A percentile compares a stretch with the other conserved stretches of the same genome.
Evolutionary conservation across 1,139 yeast species (phyloP).

Genomic region (Nakaseomyces uthaithaninus): DNA sequence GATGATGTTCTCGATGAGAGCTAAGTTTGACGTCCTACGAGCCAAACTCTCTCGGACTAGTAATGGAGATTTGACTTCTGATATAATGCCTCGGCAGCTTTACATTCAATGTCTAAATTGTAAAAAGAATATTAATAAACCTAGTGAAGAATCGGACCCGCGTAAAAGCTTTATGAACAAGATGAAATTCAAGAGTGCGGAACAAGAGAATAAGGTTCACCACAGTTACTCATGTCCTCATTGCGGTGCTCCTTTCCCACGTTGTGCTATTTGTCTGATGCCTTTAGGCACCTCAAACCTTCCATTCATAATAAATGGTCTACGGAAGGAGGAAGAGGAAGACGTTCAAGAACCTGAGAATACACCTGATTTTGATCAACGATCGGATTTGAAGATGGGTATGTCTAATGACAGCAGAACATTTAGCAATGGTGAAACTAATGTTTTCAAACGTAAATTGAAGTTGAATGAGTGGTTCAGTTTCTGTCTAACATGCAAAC

Average conservation of each 20-base stretch:
- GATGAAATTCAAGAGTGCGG: conserved; percentile 10
- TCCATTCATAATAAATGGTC: conserved; percentile 32
- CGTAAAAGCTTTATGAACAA: conserved; percentile 2
- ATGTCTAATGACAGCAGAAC: conserved; percentile 1
- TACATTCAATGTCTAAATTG: conserved; percentile 76
- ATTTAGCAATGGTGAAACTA: not conserved
- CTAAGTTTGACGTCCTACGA: conserved; percentile 76
- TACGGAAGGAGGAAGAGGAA: conserved; percentile 10
- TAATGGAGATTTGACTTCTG: conserved; percentile 42
- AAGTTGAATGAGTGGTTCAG: conserved; percentile 60
- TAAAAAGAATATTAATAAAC: conserved; percentile 54
- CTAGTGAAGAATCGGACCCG: conserved; percentile 8
- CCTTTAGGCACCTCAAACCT: conserved; percentile 63
- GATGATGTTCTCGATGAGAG: conserved; percentile 70
- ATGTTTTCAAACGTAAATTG: conserved; percentile 13
- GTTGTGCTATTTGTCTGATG: conserved; percentile 82
- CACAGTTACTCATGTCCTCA: conserved; percentile 56
- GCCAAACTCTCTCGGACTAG: conserved; percentile 53
- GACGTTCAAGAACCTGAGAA: conserved; percentile 5
- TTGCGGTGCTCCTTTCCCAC: conserved; percentile 83
- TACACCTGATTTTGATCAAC: not conserved
- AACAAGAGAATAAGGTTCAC: conserved; percentile 11
- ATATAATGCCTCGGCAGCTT: conserved; percentile 63
- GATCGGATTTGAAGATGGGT: not conserved
- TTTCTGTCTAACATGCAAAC: conserved; percentile 83